Evolutionary conservation across 2,329 filamentous ascomycete genomes (phyloP).

Genomic region (Coniochaeta ligniaria): DNA sequence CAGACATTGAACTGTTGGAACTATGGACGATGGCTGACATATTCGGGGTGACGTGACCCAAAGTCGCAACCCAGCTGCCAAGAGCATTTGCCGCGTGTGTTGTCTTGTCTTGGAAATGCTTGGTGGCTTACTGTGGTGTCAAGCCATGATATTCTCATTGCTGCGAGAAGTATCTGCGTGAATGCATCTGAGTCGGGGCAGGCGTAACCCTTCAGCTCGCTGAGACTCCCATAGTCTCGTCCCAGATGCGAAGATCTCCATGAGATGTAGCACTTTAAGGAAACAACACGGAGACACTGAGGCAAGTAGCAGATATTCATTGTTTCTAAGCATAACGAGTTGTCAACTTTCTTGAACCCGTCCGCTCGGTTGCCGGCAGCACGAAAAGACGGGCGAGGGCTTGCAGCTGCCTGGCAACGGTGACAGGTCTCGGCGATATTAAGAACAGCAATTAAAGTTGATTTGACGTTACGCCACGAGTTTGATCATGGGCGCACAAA

Average conservation of each 20-base stretch:
- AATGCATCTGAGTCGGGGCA: too few relatives aligned
- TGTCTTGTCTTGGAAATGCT: not conserved
- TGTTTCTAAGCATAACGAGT: not conserved
- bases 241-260: too few relatives aligned
- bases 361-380: not conserved
- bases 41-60: too few relatives aligned
- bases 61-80: too few relatives aligned
- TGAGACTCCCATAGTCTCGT: too few relatives aligned
- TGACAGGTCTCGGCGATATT: not conserved
- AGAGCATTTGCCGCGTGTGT: too few relatives aligned
- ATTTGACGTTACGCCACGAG: not conserved
- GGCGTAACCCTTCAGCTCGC: too few relatives aligned
- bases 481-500: not conserved
- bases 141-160: not conserved
- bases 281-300: not conserved
- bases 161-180: too few relatives aligned
- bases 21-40: too few relatives aligned
- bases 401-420: not conserved
- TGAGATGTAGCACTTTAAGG: not conserved
- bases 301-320: not conserved
- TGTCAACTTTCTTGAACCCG: not conserved
- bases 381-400: not conserved
- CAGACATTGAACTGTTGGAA: too few relatives aligned
- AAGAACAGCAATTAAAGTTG: not conserved
- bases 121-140: not conserved